Conservation (phyloP, 768 basidiomycete genomes). For the Phanerodontia chrysosporium region DNA sequence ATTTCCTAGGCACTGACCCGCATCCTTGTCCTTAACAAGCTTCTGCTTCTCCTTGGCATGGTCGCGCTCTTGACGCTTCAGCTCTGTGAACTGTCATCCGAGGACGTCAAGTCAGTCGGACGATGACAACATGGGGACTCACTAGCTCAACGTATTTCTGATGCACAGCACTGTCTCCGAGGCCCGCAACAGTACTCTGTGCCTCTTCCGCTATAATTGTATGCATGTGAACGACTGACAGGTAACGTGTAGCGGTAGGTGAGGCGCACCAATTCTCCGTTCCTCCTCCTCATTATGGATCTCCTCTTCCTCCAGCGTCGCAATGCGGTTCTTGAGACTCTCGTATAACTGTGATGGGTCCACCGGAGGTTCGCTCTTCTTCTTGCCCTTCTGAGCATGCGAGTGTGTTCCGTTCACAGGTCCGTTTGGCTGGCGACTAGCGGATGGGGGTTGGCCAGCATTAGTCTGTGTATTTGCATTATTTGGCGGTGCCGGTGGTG, state of each 20-base stretch:
- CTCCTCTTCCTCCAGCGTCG: conserved; percentile 85
- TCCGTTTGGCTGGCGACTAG: conserved; percentile 23
- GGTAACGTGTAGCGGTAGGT: not conserved
- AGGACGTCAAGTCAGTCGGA: conserved; percentile 5
- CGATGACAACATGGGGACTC: conserved; percentile 24
- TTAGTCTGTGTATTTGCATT: conserved; percentile 24
- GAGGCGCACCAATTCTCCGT: conserved; percentile 53
- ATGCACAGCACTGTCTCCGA: conserved; percentile 80
- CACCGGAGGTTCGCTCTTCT: conserved; percentile 65
- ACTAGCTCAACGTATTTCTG: conserved; percentile 88
- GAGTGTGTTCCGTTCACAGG: conserved; percentile 21
- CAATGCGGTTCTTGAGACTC: conserved; percentile 83
- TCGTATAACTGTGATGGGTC: conserved; percentile 88
- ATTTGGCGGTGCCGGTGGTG: conserved; percentile 52
- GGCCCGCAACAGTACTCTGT: conserved; percentile 77
- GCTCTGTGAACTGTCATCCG: conserved; percentile 71
- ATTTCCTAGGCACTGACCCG: conserved; percentile 43
- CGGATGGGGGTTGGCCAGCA: conserved; percentile 27
- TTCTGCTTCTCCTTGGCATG: conserved; percentile 93
- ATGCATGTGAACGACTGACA: not conserved
- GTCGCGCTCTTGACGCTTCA: conserved; percentile 83
- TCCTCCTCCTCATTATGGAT: conserved; percentile 87
- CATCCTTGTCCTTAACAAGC: conserved; percentile 85
- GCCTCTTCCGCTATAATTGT: conserved; percentile 72
- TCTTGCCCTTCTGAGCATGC: conserved; percentile 36